Evolutionary conservation across 73 alveolate genomes (phyloP), one percentile per base, ranked within the genome.

Genomic region (Symbiodinium pilosum): DNA sequence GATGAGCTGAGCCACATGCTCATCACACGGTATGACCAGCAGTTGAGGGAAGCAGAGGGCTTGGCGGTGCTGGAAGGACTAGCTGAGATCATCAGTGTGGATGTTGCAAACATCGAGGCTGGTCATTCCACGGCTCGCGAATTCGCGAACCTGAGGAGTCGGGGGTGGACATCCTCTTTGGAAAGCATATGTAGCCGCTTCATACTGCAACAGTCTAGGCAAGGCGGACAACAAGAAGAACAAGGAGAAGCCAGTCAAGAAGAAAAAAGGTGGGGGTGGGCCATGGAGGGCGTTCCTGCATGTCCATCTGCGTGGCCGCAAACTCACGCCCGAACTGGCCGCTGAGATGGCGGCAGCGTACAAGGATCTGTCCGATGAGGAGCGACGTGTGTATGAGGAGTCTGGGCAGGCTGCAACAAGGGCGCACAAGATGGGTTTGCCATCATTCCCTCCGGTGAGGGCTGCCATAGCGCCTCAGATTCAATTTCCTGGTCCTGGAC

Each of bases 221-320:
- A n/a, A n/a, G n/a, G n/a, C n/a, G n/a, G n/a, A n/a, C n/a, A n/a
- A n/a, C n/a, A n/a, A n/a, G n/a, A n/a, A n/a, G n/a, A n/a, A n/a
- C n/a, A n/a, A n/a, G n/a, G n/a, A n/a, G n/a, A n/a, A n/a, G n/a
- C n/a, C n/a, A n/a, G n/a, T n/a, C n/a, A 42, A 38, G 21, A 83
- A 83, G 68, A 44, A 64, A 16, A 14, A 64, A 4, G 93, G 93
- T 0, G 93, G 93, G 4, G 93, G 93, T 2, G 93, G 93, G n/a
- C 75, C 93, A 5, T 84, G 93, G 93, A 40, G 93, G 21, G 75
- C 93, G 11, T 84, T 84, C 43, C 44, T 84, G 71, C 93, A 84
- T 44, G 73, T 21, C 16, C 20, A 41, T 20, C 18, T 42, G 75
- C 42, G n/a, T 28, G 93, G 93, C 18, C 7, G 26, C n/a, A 42